phyloP scores from a whole-genome alignment of 164 flowering plant genomes.

The Nymphaea colorata region DNA sequence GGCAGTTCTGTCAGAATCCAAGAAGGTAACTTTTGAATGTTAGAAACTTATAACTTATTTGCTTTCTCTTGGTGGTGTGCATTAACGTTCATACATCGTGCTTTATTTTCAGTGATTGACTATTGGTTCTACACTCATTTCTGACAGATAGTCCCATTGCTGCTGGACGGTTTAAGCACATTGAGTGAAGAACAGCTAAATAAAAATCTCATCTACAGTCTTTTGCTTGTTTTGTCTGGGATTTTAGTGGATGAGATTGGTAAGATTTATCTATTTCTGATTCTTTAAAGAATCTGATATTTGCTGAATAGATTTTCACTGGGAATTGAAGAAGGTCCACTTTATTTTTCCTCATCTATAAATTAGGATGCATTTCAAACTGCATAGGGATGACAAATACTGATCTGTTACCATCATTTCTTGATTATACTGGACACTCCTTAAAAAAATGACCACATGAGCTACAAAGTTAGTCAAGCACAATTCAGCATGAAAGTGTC shows the following conservation, averaged over 20 bases:
- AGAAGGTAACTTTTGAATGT: conserved; percentile 30
- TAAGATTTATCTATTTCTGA: conserved; percentile 17
- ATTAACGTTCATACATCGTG: no score
- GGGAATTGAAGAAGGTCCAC: no score
- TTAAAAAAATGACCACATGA: no score
- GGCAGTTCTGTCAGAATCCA: conserved; percentile 57
- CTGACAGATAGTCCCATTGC: conserved; percentile 57
- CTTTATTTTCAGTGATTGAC: no score
- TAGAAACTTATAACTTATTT: background rate
- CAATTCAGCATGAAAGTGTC: no score
- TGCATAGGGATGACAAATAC: no score
- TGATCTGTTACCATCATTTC: no score
- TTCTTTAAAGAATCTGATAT: no score
- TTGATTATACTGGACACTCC: no score
- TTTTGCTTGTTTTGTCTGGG: conserved; percentile 71
- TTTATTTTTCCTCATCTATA: no score
- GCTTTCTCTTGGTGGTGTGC: background rate
- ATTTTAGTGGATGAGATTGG: conserved; percentile 73
- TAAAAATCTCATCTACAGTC: conserved; percentile 53
- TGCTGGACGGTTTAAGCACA: conserved; percentile 39
- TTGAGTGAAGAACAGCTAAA: conserved; percentile 40
- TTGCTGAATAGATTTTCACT: background rate
- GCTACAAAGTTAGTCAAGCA: no score
- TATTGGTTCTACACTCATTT: background rate
- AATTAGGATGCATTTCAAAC: no score